Evolutionary conservation across 768 basidiomycete species (phyloP).

Genomic region (Psilocybe subaeruginosa): DNA sequence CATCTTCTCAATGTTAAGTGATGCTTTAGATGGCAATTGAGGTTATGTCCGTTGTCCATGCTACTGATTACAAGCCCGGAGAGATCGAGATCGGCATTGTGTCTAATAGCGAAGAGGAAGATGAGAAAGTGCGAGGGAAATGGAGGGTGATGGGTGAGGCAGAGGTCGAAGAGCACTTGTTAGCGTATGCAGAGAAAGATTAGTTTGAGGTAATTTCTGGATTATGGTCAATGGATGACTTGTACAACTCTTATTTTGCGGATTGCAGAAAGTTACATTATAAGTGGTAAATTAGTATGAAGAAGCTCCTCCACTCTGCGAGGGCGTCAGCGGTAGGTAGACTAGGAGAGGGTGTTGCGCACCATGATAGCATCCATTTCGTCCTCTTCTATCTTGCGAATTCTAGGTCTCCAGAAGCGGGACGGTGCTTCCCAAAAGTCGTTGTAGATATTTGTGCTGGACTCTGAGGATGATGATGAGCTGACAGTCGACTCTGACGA

Average conservation of each 20-base stretch:
- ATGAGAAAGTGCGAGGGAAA: slow-evolving; percentile 66
- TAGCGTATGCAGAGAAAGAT: slow-evolving; percentile 91
- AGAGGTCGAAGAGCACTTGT: slow-evolving; percentile 78
- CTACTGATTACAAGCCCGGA: slow-evolving; percentile 93
- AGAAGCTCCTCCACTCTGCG: slow-evolving; percentile 73
- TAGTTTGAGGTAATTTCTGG: neutral
- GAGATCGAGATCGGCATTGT: slow-evolving; percentile 98
- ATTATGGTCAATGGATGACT: neutral
- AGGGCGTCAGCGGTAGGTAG: slow-evolving; percentile 2
- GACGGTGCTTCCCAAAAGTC: slow-evolving; percentile 73
- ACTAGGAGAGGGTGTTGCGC: slow-evolving; percentile 22
- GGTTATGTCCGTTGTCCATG: slow-evolving; percentile 90
- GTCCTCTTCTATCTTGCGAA: slow-evolving; percentile 48
- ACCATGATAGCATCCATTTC: slow-evolving; percentile 76
- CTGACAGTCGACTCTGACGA: slow-evolving; percentile 23
- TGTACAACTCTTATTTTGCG: slow-evolving; percentile 15
- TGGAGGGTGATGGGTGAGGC: slow-evolving; percentile 81
- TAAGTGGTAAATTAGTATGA: slow-evolving; percentile 48
- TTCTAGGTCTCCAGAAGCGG: slow-evolving; percentile 55
- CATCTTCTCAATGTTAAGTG: neutral
- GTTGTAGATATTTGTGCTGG: slow-evolving; percentile 26
- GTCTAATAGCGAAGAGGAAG: slow-evolving; percentile 74
- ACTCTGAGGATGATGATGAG: neutral
- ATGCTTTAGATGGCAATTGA: slow-evolving; percentile 84
- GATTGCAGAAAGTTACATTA: slow-evolving; percentile 11